These are phyloP conservation scores for Tetracentron sinense DNA, from an alignment of 164 flowering plant genomes.

Conservation along the genomic window DNA sequence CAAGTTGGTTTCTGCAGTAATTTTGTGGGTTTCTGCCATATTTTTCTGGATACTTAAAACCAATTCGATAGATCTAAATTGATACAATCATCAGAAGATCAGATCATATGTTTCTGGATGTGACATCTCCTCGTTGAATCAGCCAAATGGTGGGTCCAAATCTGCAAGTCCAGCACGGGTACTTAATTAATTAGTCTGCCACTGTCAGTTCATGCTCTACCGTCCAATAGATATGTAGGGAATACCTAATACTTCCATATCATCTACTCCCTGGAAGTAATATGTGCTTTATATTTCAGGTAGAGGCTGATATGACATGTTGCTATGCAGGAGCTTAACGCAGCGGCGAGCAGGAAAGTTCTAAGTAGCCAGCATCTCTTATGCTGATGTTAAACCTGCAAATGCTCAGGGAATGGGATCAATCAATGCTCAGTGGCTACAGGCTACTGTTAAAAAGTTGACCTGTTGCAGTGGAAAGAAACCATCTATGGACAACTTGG, in stretches of 20 bases:
- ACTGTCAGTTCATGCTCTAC: no score
- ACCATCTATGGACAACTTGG: conserved; percentile 59
- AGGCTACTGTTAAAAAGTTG: conserved; percentile 47
- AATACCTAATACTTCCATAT: no score
- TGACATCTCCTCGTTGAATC: background rate
- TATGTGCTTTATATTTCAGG: conserved; percentile 40
- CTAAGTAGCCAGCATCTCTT: conserved; percentile 58
- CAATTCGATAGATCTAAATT: no score
- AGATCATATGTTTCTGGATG: no score
- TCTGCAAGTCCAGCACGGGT: background rate
- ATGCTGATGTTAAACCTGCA: conserved; percentile 80
- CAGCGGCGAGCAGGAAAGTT: conserved; percentile 87
- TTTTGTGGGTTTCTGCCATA: no score
- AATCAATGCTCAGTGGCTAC: conserved; percentile 82
- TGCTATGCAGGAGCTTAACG: conserved; percentile 82
- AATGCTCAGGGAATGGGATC: conserved; percentile 40
- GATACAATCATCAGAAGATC: no score
- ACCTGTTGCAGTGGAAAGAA: conserved; percentile 61
- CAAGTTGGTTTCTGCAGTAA: no score
- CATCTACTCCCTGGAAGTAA: background rate
- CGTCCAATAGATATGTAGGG: background rate
- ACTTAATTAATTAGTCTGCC: background rate
- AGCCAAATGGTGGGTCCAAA: background rate
- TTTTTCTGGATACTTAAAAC: no score
- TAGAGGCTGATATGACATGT: conserved; percentile 94